These are phyloP conservation scores for Ustilago trichophora DNA, from an alignment of 1,284 basidiomycete genomes.

Conservation along the genomic window DNA sequence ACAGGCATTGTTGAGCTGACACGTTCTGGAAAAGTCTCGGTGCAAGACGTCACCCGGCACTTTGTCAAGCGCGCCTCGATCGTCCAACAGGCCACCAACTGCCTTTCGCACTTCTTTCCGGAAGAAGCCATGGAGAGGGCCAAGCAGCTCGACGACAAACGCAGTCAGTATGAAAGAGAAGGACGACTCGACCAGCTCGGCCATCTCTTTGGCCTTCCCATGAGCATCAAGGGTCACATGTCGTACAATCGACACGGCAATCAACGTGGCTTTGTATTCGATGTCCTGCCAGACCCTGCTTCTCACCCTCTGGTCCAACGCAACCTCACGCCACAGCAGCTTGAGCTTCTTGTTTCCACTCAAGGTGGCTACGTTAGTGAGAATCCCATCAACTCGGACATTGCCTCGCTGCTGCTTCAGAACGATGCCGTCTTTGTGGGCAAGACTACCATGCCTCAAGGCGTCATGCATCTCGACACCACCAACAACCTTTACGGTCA, in stretches of 20 bases:
- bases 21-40: constrained; percentile 14
- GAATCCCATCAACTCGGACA: constrained; percentile 14
- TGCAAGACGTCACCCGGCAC: constrained; percentile 12
- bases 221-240: constrained; percentile 53
- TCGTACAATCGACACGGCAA: constrained; percentile 23
- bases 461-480: constrained; percentile 56
- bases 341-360: constrained; percentile 12
- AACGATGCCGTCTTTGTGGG: constrained; percentile 44
- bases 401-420: constrained; percentile 24
- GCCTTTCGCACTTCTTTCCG: constrained; percentile 38
- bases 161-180: constrained; percentile 2
- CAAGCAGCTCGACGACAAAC: constrained; percentile 25
- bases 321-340: constrained; percentile 12
- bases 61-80: constrained; percentile 33
- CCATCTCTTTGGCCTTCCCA: constrained; percentile 43
- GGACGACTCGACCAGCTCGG: constrained; percentile 24
- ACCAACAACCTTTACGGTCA: constrained; percentile 47
- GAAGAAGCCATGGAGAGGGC: constrained; percentile 23
- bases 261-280: constrained; percentile 52
- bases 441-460: constrained; percentile 56
- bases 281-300: constrained; percentile 33
- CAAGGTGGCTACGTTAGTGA: constrained; percentile 31
- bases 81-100: constrained; percentile 49
- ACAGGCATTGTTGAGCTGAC: constrained; percentile 24
- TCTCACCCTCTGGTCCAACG: constrained; percentile 18